Evolutionary conservation across 805 yeast genomes (phyloP).

Genomic region (Metschnikowia dekortorum): DNA sequence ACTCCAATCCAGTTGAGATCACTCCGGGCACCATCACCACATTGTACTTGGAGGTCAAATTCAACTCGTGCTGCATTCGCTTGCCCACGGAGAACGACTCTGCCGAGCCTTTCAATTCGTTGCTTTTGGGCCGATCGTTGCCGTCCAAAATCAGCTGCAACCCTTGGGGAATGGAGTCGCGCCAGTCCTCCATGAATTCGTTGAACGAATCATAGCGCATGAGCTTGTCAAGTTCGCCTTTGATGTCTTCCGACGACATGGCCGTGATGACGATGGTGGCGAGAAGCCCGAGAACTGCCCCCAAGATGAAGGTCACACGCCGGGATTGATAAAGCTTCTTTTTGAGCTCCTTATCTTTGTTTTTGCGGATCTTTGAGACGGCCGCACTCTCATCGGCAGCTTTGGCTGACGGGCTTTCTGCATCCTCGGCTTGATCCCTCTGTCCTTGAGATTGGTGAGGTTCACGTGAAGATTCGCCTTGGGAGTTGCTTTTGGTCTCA

Average conservation of each 20-base stretch:
- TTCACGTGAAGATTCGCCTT: background rate
- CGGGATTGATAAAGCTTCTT: slow-evolving; percentile 43
- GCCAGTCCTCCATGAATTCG: slow-evolving; percentile 60
- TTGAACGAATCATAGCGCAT: slow-evolving; percentile 51
- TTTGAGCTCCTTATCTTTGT: slow-evolving; percentile 7
- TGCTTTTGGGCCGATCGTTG: slow-evolving; percentile 36
- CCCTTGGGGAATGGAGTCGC: slow-evolving; percentile 63
- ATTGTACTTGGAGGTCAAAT: slow-evolving; percentile 59
- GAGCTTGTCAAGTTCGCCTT: slow-evolving; percentile 43
- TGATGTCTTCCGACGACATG: slow-evolving; percentile 34
- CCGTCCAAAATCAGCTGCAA: slow-evolving; percentile 58
- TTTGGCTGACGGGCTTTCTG: background rate
- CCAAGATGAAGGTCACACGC: slow-evolving; percentile 59
- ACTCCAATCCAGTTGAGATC: slow-evolving; percentile 88
- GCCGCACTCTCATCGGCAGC: background rate
- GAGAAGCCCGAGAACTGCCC: slow-evolving; percentile 66
- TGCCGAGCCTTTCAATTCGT: slow-evolving; percentile 48
- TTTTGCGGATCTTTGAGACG: background rate
- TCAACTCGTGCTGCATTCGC: slow-evolving; percentile 47
- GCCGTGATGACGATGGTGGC: slow-evolving; percentile 57
- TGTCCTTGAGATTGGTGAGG: background rate
- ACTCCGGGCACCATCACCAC: slow-evolving; percentile 96
- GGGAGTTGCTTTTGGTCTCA: background rate
- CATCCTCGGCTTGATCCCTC: background rate
- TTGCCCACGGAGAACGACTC: slow-evolving; percentile 89